Conservation (phyloP, 352 stramenopile species). For the Pelagophyceae sp. region DNA sequence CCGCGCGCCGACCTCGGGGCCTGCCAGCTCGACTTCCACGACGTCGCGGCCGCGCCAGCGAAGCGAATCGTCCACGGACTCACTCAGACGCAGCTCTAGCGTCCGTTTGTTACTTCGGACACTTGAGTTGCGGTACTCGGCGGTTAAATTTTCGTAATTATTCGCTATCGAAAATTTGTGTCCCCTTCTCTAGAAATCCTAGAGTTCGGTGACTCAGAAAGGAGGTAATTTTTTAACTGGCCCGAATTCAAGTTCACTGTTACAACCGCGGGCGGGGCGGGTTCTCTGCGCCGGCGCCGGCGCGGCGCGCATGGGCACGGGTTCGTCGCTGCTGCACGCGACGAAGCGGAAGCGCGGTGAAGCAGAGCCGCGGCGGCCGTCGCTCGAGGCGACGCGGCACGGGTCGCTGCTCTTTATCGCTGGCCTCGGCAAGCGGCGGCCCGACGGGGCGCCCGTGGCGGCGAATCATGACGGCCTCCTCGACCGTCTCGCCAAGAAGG, state of each 20-base stretch:
- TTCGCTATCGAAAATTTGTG: too few relatives aligned
- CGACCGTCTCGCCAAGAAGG: background rate
- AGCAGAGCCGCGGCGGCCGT: background rate
- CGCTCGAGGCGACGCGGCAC: background rate
- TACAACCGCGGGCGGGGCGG: too few relatives aligned
- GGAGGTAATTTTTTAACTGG: background rate
- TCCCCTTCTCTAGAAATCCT: too few relatives aligned
- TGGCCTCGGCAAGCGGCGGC: background rate
- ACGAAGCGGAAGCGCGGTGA: background rate
- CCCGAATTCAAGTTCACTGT: too few relatives aligned
- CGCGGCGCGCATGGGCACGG: background rate
- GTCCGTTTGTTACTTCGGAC: too few relatives aligned
- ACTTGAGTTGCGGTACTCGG: too few relatives aligned
- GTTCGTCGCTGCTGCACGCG: background rate
- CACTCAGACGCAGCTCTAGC: too few relatives aligned
- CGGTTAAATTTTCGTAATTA: too few relatives aligned
- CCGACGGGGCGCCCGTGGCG: background rate
- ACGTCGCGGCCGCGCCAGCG: too few relatives aligned
- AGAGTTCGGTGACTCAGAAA: background rate
- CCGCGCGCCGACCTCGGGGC: background rate
- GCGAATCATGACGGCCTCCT: background rate
- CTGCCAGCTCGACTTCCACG: background rate
- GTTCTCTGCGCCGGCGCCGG: too few relatives aligned
- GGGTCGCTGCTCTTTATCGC: background rate
- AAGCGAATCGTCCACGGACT: too few relatives aligned